Percentiles rank a stretch among this genome's conserved stretches.
phyloP scores from a whole-genome alignment of 495 filamentous ascomycete genomes.

The Articulospora tetracladia region DNA sequence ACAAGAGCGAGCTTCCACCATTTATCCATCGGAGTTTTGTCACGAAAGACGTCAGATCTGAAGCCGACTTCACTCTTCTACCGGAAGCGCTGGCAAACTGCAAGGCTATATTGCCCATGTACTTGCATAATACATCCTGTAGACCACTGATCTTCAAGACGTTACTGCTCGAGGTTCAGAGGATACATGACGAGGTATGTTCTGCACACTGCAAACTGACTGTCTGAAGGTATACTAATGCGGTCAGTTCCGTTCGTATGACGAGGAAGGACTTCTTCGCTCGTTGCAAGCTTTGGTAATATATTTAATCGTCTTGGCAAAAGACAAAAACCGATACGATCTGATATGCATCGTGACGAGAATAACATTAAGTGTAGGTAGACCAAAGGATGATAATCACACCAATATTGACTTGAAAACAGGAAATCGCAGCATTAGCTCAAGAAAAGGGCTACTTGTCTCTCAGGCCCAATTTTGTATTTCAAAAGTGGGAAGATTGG shows the following conservation, averaged over 20 bases:
- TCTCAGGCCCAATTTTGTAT: neutral
- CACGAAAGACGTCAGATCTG: neutral
- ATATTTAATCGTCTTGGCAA: slow-evolving; percentile 3
- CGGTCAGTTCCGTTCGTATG: neutral
- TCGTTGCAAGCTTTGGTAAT: slow-evolving; percentile 7
- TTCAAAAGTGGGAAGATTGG: slow-evolving; percentile 14
- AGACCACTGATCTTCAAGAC: slow-evolving; percentile 2
- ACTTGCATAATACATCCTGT: neutral
- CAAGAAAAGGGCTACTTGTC: neutral
- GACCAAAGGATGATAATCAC: neutral
- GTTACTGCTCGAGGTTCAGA: slow-evolving; percentile 10
- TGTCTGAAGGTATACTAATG: neutral
- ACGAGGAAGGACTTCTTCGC: slow-evolving; percentile 1
- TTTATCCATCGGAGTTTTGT: slow-evolving; percentile 5
- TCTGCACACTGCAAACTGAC: neutral
- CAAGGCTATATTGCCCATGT: slow-evolving; percentile 2
- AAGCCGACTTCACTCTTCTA: neutral
- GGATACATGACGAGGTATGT: slow-evolving; percentile 11
- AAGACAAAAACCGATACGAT: neutral
- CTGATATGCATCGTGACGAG: neutral
- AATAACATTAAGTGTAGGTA: slow-evolving; percentile 6
- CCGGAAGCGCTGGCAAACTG: slow-evolving; percentile 7
- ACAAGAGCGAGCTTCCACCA: neutral
- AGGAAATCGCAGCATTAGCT: neutral
- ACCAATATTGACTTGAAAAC: neutral